Conservation (phyloP, 345 rosid genomes). For the Mercurialis annua region DNA sequence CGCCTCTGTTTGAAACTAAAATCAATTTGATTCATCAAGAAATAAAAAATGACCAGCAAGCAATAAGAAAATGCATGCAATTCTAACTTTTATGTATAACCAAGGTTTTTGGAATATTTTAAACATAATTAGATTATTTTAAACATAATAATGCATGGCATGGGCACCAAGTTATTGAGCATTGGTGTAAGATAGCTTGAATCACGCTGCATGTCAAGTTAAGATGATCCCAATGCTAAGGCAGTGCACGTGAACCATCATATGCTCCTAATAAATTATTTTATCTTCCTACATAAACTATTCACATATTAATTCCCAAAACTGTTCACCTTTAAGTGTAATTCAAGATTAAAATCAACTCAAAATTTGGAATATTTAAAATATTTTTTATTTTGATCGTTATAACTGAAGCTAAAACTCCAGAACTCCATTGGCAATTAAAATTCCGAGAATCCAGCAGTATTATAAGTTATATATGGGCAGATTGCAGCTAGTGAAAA, state of each 20-base stretch:
- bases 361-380: too few relatives aligned
- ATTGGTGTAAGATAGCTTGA: slow-evolving; percentile 28
- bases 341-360: neutral
- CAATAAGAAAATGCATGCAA: neutral
- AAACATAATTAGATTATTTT: too few relatives aligned
- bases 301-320: neutral
- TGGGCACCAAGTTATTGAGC: slow-evolving; percentile 1
- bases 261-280: slow-evolving; percentile 35
- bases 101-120: too few relatives aligned
- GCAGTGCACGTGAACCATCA: slow-evolving; percentile 54
- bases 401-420: slow-evolving; percentile 1
- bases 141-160: neutral
- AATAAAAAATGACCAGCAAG: too few relatives aligned
- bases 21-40: too few relatives aligned
- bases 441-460: neutral
- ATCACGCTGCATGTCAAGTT: slow-evolving; percentile 48
- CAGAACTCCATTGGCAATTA: too few relatives aligned
- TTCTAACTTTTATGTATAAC: too few relatives aligned
- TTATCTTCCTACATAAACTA: neutral
- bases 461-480: neutral
- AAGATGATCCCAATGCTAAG: slow-evolving; percentile 55
- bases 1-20: too few relatives aligned
- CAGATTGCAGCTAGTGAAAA: neutral
- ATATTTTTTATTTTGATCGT: too few relatives aligned
- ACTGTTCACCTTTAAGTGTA: neutral